Evolutionary conservation across 306 rosid genomes (phyloP), one percentile per base, ranked within the genome.

Genomic region (Aeschynomene evenia): DNA sequence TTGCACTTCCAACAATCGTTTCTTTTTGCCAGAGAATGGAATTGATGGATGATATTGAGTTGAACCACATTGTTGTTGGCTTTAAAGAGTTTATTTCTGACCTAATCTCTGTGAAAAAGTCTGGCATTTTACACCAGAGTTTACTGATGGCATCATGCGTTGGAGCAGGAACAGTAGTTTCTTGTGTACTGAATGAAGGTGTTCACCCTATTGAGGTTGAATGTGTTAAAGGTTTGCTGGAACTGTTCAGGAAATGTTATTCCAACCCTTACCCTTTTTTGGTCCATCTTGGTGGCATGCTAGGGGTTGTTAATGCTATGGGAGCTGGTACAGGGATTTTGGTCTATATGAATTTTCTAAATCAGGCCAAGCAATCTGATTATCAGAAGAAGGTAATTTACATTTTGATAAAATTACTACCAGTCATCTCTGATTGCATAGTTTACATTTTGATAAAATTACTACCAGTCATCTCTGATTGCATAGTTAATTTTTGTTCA

Each of bases 281-380:
- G 66, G 88, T 90, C 59, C 94, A 82, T 80, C 82, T 94, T 60
- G 96, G 98, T 13, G 97, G 96, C 46, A 87, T 94, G 97, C 84
- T 94, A 59, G 98, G 96, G 66, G 87, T 88, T 60, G 92, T 90
- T 72, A 88, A 80, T 80, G 82, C 92, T 33, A 79, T 84, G 84
- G 97, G 97, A 77, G 95, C 91, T 60, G 85, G 92, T 63, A 86
- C 86, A 43, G 95, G 90, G 67, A 83, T 75, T 82, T 78, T 88
- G 78, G 78, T 83, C 59, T 66, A 80, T 57, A 49, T 79, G 81
- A 70, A 78, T 77, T 80, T 84, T 65, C 85, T 75, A 56, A 80
- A 70, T 66, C 64, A 85, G 39, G 40, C 58, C 43, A 66, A 66
- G 66, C 81, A 53, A 55, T 62, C 72, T 43, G 77, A 31, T 70